Base-by-base conservation (phyloP, 345 rosid genomes). In the Laguncularia racemosa region DNA sequence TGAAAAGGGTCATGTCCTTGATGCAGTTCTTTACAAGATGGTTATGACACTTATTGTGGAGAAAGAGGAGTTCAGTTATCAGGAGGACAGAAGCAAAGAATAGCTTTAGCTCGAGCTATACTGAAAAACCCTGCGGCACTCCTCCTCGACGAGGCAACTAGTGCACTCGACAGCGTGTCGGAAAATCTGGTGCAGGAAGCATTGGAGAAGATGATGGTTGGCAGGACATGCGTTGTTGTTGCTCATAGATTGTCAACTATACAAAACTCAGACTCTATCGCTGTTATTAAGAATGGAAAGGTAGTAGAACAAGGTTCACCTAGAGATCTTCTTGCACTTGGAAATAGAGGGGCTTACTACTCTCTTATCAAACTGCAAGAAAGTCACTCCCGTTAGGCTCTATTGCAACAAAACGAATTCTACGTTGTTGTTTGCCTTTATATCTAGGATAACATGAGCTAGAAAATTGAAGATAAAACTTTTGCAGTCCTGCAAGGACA, bases 21-120 rank as follows among this genome's bases (percentile, higher is more conserved):
- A 49, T 49, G 65, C 69, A 73, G 76, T 60, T 64, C 69, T 12
- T 55, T 62, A 69, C 63, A 58, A 46, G 71, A 71, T 18, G 79
- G 75, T 4, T 74, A 71, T 15, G 69, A 66, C 13, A 76, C 76
- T 2, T 56, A 65, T 23, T 71, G 78, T 5, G 75, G 81, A 16
- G 84, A 68, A 57, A 61, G 74, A 57, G 81, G 81, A 63, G 65
- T 67, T 20, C 77, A 66, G 43, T 59, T 80, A 13, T 80, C 79
- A 1, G 81, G 81, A 53, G 81, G 81, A 9, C 79, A 80, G 66
- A 80, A 71, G 57, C 81, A 80, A 57, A 68, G 77, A 55, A 73
- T 76, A 12, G 75, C 76, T 7, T 49, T 80, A 21, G 81, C 84
- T 33, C 62, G 73, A 53, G 79, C 71, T 3, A 71, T 71, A 12